Conservation (phyloP, 306 rosid genomes). For the Acacia melanoxylon region DNA sequence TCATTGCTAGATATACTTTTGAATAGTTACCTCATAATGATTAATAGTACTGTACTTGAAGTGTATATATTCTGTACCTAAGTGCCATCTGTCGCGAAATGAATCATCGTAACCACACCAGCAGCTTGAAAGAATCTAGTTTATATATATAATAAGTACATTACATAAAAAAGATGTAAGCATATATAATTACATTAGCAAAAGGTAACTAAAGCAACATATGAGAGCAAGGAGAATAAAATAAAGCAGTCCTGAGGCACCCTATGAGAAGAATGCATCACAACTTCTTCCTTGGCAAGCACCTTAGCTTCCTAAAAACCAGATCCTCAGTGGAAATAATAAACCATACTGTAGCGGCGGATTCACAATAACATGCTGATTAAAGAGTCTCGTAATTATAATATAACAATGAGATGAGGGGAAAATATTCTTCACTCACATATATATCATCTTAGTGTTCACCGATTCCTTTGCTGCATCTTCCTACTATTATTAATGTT, state of each 20-base stretch:
- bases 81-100: neutral
- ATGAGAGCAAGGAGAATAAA: too few species aligned
- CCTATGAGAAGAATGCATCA: too few species aligned
- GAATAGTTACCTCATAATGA: neutral
- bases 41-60: neutral
- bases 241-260: too few species aligned
- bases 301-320: too few species aligned
- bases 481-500: too few species aligned
- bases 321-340: too few species aligned
- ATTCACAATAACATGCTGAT: too few species aligned
- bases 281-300: too few species aligned
- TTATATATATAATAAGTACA: neutral
- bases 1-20: neutral
- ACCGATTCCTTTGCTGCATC: neutral
- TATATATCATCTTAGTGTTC: neutral
- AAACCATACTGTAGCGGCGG: too few species aligned
- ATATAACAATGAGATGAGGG: neutral
- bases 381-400: neutral
- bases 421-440: neutral
- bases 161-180: too few species aligned
- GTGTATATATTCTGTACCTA: neutral
- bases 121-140: neutral
- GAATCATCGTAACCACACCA: neutral
- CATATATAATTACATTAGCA: too few species aligned
- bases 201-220: too few species aligned